phyloP scores from a whole-genome alignment of 352 stramenopile species.

The Phytophthora citricola region DNA sequence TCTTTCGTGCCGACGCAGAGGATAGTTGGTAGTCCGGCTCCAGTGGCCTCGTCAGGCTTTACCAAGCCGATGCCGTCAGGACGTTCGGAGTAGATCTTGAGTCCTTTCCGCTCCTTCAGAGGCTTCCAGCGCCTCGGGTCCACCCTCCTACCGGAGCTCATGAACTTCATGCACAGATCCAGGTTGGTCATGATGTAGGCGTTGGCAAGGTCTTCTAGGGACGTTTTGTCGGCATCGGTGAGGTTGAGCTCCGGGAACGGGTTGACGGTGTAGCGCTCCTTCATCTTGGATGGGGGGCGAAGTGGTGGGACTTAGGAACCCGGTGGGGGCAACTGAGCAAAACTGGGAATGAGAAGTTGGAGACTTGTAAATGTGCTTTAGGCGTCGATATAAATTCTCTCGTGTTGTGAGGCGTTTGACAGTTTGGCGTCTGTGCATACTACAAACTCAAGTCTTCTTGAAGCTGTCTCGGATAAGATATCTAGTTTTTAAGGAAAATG shows the following conservation, averaged over 20 bases:
- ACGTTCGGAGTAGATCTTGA: slow-evolving; percentile 10
- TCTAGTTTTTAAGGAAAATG: too few relatives aligned
- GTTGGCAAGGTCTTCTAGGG: slow-evolving; percentile 1
- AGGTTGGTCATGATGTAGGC: slow-evolving; percentile 7
- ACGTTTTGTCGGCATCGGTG: background rate
- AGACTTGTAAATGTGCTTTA: too few relatives aligned
- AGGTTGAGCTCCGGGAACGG: background rate
- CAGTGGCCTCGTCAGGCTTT: background rate
- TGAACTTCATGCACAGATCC: slow-evolving; percentile 8
- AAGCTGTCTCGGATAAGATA: too few relatives aligned
- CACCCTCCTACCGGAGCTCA: slow-evolving; percentile 2
- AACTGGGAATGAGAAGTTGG: too few relatives aligned
- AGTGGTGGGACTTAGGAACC: too few relatives aligned
- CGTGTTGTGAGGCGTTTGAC: too few relatives aligned
- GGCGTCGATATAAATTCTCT: too few relatives aligned
- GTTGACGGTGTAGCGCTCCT: slow-evolving; percentile 5
- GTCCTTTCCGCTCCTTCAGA: slow-evolving; percentile 11
- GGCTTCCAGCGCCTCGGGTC: slow-evolving; percentile 8
- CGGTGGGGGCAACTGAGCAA: too few relatives aligned
- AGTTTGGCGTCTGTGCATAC: too few relatives aligned
- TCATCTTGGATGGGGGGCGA: background rate
- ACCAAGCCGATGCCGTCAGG: background rate
- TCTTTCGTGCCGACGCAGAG: slow-evolving; percentile 4
- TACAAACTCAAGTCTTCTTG: too few relatives aligned
- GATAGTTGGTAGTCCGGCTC: background rate